Evolutionary conservation across 768 basidiomycete species (phyloP), one percentile per base, ranked within the genome.

Genomic region (Auricularia heimuer): DNA sequence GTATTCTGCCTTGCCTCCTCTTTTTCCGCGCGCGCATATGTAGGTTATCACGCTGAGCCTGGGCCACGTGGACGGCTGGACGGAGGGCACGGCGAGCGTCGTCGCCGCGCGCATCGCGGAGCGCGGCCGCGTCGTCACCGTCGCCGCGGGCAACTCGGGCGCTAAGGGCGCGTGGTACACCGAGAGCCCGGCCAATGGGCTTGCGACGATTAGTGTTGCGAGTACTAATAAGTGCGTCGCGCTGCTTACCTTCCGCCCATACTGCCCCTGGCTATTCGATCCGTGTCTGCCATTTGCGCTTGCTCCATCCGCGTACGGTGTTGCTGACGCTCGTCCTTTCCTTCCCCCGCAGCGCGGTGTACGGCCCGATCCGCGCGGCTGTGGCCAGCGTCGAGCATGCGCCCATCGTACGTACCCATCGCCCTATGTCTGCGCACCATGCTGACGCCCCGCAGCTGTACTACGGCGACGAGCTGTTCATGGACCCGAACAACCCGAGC

Each of bases 1-100:
- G 29, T 29, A 29, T 29, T 0, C 29, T 29, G 29, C 29, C 29
- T 29, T 29, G 29, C 29, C 29, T 29, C 29, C 0, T 29, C 29
- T 29, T 29, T 29, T 29, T 29, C 29, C 29, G 29, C 29, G 29
- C 29, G 39, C 39, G 4, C 39, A 14, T 2, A n/a, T 42, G 8
- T 42, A 42, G 39, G 39, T 79, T 54, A 74, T 79, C 71, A 73
- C 72, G 54, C 67, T 78, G 44, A 74, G 73, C 62, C 64, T 78
- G 29, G 77, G 76, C 63, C 67, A 72, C 24, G 44, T 65, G 11
- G 67, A 69, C 6, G 75, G 64, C 21, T 65, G 64, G 64, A 18
- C 58, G 14, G 36, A 29, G 24, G 39, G 60, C 60, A 62, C 64
- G 10, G 39, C 60, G 3, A 29, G 37, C 36, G 60, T 65, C 60